Conservation (phyloP, 768 basidiomycete species). For the Termitomyces titanicus region DNA sequence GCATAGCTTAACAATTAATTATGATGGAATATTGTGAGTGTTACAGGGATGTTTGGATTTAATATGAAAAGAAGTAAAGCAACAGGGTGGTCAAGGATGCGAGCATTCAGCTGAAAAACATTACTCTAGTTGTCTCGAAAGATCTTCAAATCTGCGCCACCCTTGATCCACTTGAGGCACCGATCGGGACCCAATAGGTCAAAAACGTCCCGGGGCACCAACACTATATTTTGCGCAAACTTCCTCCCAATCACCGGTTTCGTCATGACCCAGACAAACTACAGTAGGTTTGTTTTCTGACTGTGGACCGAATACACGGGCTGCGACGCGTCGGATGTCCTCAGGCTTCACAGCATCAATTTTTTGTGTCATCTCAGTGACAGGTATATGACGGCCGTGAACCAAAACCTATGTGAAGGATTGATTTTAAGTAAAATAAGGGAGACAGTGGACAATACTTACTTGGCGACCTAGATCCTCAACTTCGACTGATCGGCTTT, state of each 20-base stretch:
- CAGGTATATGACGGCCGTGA: slow-evolving; percentile 78
- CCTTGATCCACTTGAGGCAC: background rate
- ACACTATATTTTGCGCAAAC: slow-evolving; percentile 72
- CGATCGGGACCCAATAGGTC: background rate
- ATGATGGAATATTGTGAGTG: background rate
- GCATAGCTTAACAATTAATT: background rate
- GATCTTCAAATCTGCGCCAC: background rate
- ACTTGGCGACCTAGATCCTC: slow-evolving; percentile 92
- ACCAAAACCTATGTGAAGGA: slow-evolving; percentile 60
- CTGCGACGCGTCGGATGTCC: slow-evolving; percentile 74
- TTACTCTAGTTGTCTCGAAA: background rate
- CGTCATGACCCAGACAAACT: slow-evolving; percentile 80
- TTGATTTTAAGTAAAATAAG: background rate
- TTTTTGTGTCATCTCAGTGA: slow-evolving; percentile 87
- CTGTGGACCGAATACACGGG: slow-evolving; percentile 65
- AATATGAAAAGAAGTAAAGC: background rate
- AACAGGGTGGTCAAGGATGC: background rate
- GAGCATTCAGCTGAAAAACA: background rate
- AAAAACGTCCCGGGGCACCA: slow-evolving; percentile 12
- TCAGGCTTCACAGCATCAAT: slow-evolving; percentile 74
- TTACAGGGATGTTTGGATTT: background rate
- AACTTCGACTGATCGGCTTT: slow-evolving; percentile 80
- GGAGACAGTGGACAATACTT: slow-evolving; percentile 2
- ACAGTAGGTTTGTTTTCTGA: slow-evolving; percentile 70
- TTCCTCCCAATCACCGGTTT: slow-evolving; percentile 62